Percentiles rank a stretch among this genome's conserved stretches.
Conservation (phyloP, 1,284 basidiomycete genomes). For the Heterobasidion occidentale region DNA sequence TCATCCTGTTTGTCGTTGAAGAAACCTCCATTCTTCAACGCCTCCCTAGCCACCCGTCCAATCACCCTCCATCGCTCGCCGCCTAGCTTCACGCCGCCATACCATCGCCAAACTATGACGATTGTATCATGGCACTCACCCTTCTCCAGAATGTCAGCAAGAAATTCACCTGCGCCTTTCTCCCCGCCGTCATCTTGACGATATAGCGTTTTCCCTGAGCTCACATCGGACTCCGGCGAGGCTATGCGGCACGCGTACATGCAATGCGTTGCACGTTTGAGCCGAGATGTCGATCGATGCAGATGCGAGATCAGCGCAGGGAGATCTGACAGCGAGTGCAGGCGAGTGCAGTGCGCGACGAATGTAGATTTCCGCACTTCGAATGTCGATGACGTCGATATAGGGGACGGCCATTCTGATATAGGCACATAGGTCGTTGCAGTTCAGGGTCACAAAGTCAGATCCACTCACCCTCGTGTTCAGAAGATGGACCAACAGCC, state of each 20-base stretch:
- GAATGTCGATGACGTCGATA: background rate
- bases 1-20: background rate
- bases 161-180: constrained; percentile 40
- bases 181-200: constrained; percentile 48
- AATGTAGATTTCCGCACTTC: background rate
- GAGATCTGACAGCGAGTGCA: background rate
- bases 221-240: background rate
- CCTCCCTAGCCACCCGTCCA: constrained; percentile 42
- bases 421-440: too few species aligned
- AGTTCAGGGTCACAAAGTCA: too few species aligned
- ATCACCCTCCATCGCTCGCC: constrained; percentile 48
- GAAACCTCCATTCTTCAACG: constrained; percentile 33
- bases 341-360: background rate
- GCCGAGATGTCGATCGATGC: constrained; percentile 10
- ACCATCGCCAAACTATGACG: constrained; percentile 47
- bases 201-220: background rate
- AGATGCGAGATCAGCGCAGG: constrained; percentile 15
- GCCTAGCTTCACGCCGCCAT: constrained; percentile 45
- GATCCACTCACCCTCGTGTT: too few species aligned
- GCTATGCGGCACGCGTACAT: constrained; percentile 20
- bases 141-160: constrained; percentile 37
- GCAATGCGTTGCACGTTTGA: constrained; percentile 21
- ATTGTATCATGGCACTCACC: constrained; percentile 32
- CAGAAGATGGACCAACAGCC: too few species aligned
- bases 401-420: background rate